Evolutionary conservation across 202 grass and related monocot genomes (phyloP), one percentile per base, ranked within the genome.

Genomic region (Sporobolus alterniflorus): DNA sequence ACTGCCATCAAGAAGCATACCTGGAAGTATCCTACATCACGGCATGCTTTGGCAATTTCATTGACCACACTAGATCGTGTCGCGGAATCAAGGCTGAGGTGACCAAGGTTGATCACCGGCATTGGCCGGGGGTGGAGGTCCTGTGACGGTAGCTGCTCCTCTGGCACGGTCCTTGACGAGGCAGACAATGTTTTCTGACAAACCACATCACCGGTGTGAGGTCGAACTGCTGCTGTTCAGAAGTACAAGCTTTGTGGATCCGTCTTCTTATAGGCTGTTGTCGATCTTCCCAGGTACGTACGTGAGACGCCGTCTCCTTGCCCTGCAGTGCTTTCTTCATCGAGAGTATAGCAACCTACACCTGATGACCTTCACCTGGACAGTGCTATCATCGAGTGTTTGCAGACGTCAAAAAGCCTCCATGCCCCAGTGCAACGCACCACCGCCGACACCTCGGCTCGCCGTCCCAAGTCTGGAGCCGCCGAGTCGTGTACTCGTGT

Each of bases 91-190:
- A 84, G 80, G 20, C 31, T 79, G 80, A 88, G 86, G 14, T 88
- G 86, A 12, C 68, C 80, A 22, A 88, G 24, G 75, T 88, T 88
- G 68, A 88, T 84, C 75, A 84, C 86, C 3, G 80, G 80, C 61
- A 66, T 84, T 50, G 75, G 75, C 24, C 0, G 59, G 0, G 22
- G 74, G 39, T 83, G 74, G 33, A 88, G 67, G 57, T 83, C 74
- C 0, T 73, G 34, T 0, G 68, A 79, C 0, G 75, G 80, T 6
- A 88, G 86, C 86, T 79, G 75, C 24, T 78, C 67, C 48, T 41
- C 41, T 60, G 80, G 31, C 31, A 79, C 74, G 30, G 9, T 74
- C 40, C 14, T 78, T 12, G 86, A 84, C 31, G 29, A 48, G 3
- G 79, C 68, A 51, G 86, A 88, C 86, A n/a, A 84, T 88, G 31